Evolutionary conservation across 106 monocot genomes (phyloP).

Genomic region (Dactylorhiza incarnata): DNA sequence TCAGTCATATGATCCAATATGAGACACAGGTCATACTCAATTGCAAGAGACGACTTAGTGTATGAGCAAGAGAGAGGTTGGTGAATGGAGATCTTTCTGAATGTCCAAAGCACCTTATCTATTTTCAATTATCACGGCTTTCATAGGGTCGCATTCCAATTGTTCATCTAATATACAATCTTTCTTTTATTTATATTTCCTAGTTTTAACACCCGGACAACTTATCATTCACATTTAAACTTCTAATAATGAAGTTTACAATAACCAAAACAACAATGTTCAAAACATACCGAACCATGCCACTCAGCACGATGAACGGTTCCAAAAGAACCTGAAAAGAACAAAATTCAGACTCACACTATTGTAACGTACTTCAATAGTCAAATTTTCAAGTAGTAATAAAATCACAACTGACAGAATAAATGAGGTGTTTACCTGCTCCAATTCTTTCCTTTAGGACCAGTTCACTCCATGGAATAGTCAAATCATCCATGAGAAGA

Average conservation of each 20-base stretch:
- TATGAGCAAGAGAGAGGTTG: too few species aligned
- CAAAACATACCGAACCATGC: conserved; percentile 85
- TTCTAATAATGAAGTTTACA: not conserved
- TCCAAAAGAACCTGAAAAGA: conserved; percentile 94
- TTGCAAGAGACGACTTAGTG: too few species aligned
- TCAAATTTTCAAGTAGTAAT: not conserved
- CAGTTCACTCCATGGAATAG: conserved; percentile 82
- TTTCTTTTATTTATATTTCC: too few species aligned
- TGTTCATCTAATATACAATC: too few species aligned
- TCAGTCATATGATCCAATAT: too few species aligned
- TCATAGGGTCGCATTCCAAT: too few species aligned
- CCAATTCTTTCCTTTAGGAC: conserved; percentile 87
- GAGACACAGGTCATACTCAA: too few species aligned
- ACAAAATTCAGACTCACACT: not conserved
- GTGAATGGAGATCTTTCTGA: too few species aligned
- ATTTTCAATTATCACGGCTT: too few species aligned
- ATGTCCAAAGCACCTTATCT: too few species aligned
- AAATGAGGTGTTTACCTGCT: conserved; percentile 52
- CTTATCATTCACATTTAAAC: too few species aligned
- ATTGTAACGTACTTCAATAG: not conserved
- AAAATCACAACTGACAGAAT: not conserved
- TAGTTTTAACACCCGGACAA: too few species aligned
- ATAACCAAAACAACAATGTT: not conserved
- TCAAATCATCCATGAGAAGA: conserved; percentile 61
- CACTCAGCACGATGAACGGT: conserved; percentile 99